These are phyloP conservation scores for Cupressus sempervirens DNA, from an alignment of 75 land plant genomes.

Conservation along the genomic window DNA sequence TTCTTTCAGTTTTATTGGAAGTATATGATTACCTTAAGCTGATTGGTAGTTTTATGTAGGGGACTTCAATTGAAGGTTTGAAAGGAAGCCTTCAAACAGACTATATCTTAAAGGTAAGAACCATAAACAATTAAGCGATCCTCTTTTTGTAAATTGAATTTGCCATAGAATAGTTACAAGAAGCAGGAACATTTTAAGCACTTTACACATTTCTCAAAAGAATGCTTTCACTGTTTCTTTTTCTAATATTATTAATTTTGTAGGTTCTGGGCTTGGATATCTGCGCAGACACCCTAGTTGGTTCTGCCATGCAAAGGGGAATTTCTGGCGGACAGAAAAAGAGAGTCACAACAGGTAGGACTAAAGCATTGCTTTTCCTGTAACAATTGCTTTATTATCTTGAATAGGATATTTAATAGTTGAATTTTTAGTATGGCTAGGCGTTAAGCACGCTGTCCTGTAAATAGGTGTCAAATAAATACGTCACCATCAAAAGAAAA, in stretches of 20 bases:
- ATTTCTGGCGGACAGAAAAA: constrained; percentile 29
- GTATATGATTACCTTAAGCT: background rate
- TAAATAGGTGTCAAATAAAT: background rate
- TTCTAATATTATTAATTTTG: constrained; percentile 7
- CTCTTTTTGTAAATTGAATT: background rate
- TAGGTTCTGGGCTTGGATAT: constrained; percentile 26
- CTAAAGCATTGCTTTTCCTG: background rate
- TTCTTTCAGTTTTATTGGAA: background rate
- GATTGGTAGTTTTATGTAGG: constrained; percentile 30
- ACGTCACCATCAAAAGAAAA: background rate
- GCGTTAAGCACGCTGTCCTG: background rate
- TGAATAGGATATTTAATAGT: background rate
- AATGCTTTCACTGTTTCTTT: background rate
- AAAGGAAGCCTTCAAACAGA: constrained; percentile 60
- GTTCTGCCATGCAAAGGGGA: constrained; percentile 24
- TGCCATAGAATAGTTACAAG: background rate
- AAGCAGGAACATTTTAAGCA: background rate
- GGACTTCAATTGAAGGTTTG: constrained; percentile 56
- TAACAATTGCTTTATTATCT: background rate
- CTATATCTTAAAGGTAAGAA: constrained; percentile 60
- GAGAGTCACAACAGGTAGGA: constrained; percentile 26
- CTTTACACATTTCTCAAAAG: background rate
- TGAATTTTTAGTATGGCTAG: background rate
- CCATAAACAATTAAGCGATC: background rate
- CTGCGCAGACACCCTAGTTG: constrained; percentile 22